Percentiles rank a stretch among this genome's conserved stretches.
phyloP scores from a whole-genome alignment of 1,284 basidiomycete genomes.

The Apiotrichum gamsii region DNA sequence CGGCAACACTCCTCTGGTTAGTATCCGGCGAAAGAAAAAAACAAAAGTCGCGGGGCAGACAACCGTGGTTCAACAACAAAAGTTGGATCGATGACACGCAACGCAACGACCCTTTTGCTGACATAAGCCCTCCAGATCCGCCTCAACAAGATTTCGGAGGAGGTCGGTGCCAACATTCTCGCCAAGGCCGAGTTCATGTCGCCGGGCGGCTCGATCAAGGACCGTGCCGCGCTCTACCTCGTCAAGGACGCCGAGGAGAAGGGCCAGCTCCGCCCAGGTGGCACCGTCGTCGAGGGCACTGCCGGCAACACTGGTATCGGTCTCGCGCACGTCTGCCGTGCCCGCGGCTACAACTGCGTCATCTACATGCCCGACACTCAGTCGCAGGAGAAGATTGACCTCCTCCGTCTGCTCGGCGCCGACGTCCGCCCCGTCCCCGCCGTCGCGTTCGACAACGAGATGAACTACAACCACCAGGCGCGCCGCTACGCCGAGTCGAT shows the following conservation, averaged over 20 bases:
- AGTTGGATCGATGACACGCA: too few species aligned
- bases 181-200: constrained; percentile 98
- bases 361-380: constrained; percentile 99
- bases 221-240: constrained; percentile 88
- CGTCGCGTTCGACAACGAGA: constrained; percentile 90
- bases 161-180: constrained; percentile 79
- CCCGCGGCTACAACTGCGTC: constrained; percentile 93
- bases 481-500: constrained; percentile 73
- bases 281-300: constrained; percentile 94
- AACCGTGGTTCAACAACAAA: too few species aligned
- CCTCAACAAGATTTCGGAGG: constrained; percentile 75
- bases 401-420: constrained; percentile 91
- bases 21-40: constrained; percentile 29
- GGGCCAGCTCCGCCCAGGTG: constrained; percentile 72
- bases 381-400: constrained; percentile 96
- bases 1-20: constrained; percentile 87
- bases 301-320: constrained; percentile 99
- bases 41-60: too few species aligned
- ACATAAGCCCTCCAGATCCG: constrained; percentile 70
- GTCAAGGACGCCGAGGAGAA: constrained; percentile 81
- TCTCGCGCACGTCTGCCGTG: constrained; percentile 84
- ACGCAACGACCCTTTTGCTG: too few species aligned
- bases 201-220: constrained; percentile 98
- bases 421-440: constrained; percentile 94
- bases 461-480: constrained; percentile 99